Evolutionary conservation across 129 eudicot species (phyloP).

Genomic region (Calendula officinalis): DNA sequence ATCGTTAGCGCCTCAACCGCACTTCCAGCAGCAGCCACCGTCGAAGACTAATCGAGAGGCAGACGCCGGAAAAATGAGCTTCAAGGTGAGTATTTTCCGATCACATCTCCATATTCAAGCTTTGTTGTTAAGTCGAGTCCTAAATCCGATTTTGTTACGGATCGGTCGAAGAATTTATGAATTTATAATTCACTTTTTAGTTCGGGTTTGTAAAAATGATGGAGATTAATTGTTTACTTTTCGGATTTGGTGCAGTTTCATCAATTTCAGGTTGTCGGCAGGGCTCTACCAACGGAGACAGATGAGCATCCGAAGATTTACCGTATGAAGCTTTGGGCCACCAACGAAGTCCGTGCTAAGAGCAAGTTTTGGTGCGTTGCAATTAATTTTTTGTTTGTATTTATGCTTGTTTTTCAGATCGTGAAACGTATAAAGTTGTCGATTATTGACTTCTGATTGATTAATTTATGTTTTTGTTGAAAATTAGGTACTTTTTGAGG

Average conservation of each 20-base stretch:
- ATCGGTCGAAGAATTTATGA: not conserved
- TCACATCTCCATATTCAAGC: not conserved
- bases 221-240: not conserved
- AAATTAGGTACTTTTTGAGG: slow-evolving; percentile 83
- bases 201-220: slow-evolving; percentile 6
- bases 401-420: not conserved
- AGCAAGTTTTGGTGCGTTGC: slow-evolving; percentile 73
- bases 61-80: slow-evolving; percentile 22
- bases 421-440: not conserved
- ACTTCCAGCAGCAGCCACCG: slow-evolving; percentile 13
- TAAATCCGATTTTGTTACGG: not conserved
- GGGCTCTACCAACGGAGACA: slow-evolving; percentile 76
- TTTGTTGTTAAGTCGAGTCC: not conserved
- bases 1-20: slow-evolving; percentile 27
- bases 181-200: too few relatives aligned
- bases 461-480: slow-evolving; percentile 16
- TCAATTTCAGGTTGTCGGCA: slow-evolving; percentile 94
- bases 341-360: slow-evolving; percentile 94
- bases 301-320: slow-evolving; percentile 96
- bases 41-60: slow-evolving; percentile 13
- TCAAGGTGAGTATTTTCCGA: slow-evolving; percentile 11
- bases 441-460: not conserved
- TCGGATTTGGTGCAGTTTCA: slow-evolving; percentile 54
- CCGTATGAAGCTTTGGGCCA: slow-evolving; percentile 98
- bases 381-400: not conserved